Evolutionary conservation across 2,329 filamentous ascomycete species (phyloP).

Genomic region (Claviceps pazoutovae): DNA sequence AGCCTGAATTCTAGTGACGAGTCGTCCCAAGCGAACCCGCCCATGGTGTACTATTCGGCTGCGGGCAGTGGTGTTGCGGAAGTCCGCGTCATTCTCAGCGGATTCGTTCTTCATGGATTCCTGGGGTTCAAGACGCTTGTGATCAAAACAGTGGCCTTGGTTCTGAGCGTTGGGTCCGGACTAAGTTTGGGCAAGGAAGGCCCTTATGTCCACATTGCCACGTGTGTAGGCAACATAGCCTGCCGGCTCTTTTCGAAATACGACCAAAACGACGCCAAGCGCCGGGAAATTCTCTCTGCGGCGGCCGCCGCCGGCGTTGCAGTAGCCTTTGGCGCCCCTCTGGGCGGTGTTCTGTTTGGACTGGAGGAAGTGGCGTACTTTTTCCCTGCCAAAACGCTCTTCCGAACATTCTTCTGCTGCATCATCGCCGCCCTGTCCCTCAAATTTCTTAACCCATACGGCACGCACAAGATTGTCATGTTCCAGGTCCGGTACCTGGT

Average conservation of each 20-base stretch:
- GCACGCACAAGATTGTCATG: conserved; percentile 89
- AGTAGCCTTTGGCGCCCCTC: conserved; percentile 82
- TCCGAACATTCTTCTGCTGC: conserved; percentile 96
- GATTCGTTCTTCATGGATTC: conserved; percentile 93
- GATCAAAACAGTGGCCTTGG: conserved; percentile 69
- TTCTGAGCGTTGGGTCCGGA: conserved; percentile 83
- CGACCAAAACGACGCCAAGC: conserved; percentile 83
- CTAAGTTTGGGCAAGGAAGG: conserved; percentile 89
- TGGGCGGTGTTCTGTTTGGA: conserved; percentile 80
- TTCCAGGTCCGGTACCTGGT: conserved; percentile 84
- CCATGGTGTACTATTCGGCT: conserved; percentile 90
- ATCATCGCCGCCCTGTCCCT: conserved; percentile 83
- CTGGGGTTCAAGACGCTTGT: conserved; percentile 76
- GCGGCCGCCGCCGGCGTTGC: conserved; percentile 84
- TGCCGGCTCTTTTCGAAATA: conserved; percentile 94
- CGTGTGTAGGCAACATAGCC: conserved; percentile 87
- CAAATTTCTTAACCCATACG: conserved; percentile 92
- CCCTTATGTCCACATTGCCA: conserved; percentile 93
- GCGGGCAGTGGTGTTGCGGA: conserved; percentile 94
- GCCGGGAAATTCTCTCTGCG: conserved; percentile 85
- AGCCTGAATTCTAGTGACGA: conserved; percentile 27
- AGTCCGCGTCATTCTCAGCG: conserved; percentile 93
- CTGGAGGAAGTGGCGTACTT: conserved; percentile 95
- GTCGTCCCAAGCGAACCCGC: conserved; percentile 30
- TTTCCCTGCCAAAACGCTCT: conserved; percentile 92